A percentile compares a stretch with the other conserved stretches of the same genome.
These are phyloP conservation scores for Vachellia collinsii DNA, from an alignment of 306 rosid genomes.

Conservation along the genomic window DNA sequence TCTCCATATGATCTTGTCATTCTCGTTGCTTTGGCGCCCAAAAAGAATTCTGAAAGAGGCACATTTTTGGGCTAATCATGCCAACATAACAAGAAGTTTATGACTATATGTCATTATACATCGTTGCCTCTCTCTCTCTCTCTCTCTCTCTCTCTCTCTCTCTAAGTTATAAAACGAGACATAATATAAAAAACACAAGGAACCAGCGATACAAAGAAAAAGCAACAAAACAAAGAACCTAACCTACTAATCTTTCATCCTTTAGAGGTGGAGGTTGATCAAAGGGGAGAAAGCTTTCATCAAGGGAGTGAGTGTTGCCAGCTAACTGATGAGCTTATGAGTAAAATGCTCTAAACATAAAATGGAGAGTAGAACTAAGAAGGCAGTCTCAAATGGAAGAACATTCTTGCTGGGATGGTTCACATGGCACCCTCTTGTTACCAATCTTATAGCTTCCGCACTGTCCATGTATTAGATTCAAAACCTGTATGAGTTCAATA, in stretches of 20 bases:
- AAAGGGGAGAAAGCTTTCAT: neutral
- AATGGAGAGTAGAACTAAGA: neutral
- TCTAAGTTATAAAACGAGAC: no score
- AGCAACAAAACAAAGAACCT: neutral
- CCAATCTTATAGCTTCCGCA: neutral
- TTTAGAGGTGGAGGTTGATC: no score
- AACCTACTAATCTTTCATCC: neutral
- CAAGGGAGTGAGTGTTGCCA: neutral
- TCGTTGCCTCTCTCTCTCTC: no score
- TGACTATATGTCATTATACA: neutral
- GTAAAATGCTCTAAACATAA: neutral
- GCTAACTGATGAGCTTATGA: neutral
- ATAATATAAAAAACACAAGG: no score
- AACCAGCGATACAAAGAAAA: no score
- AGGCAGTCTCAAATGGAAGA: neutral
- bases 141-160: no score
- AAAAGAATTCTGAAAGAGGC: constrained; percentile 1
- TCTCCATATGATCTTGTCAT: constrained; percentile 12
- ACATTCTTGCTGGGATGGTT: neutral
- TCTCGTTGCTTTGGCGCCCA: constrained; percentile 11
- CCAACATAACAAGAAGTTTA: neutral
- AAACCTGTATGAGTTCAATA: neutral
- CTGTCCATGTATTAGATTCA: no score
- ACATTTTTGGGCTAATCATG: neutral
- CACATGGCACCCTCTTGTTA: neutral